phyloP scores from a whole-genome alignment of 1,284 basidiomycete species.

The Trichosporon sp. region DNA sequence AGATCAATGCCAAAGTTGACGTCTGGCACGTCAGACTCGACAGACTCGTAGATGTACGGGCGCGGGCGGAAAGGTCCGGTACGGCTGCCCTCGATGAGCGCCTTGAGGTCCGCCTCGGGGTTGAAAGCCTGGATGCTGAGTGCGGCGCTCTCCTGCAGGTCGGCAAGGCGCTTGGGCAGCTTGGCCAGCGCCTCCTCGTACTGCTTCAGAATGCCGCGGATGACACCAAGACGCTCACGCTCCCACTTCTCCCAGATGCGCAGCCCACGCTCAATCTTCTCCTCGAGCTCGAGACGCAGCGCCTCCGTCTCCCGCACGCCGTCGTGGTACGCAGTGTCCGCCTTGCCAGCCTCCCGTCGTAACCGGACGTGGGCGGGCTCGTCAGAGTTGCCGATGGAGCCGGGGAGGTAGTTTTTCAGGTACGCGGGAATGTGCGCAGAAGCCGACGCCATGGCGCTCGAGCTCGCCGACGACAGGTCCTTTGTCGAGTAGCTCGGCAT shows the following conservation, averaged over 20 bases:
- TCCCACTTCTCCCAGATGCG: conserved; percentile 79
- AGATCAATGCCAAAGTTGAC: conserved; percentile 84
- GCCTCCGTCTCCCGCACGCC: conserved; percentile 62
- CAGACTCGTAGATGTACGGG: conserved; percentile 74
- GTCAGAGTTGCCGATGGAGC: conserved; percentile 34
- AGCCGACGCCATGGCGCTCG: not conserved
- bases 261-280: conserved; percentile 72
- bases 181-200: conserved; percentile 71
- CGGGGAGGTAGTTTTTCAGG: conserved; percentile 36
- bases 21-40: conserved; percentile 70
- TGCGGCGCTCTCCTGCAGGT: conserved; percentile 62
- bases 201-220: conserved; percentile 77
- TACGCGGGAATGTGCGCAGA: conserved; percentile 16
- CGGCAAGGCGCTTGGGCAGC: conserved; percentile 60
- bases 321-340: conserved; percentile 68
- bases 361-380: conserved; percentile 65
- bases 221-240: conserved; percentile 67
- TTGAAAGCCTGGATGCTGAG: conserved; percentile 74
- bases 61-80: conserved; percentile 80
- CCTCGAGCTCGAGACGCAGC: conserved; percentile 73
- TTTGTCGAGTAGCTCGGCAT: conserved; percentile 1
- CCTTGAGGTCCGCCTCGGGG: conserved; percentile 64
- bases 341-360: conserved; percentile 67
- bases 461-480: not conserved
- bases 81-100: conserved; percentile 77